These are phyloP conservation scores for Fagopyrum homotropicum DNA, from an alignment of 148 eudicot genomes.

Conservation along the genomic window DNA sequence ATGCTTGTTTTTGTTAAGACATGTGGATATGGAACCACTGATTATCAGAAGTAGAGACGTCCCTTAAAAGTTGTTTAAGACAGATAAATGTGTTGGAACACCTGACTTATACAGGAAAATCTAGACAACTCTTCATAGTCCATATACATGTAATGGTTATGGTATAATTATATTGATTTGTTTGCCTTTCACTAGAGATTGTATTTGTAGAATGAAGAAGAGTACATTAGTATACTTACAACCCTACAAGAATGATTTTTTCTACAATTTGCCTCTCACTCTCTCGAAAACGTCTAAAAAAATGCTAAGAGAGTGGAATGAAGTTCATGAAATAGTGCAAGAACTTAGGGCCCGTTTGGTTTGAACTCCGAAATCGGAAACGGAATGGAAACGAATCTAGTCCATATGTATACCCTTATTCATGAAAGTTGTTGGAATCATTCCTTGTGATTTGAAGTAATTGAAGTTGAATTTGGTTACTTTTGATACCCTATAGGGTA, in stretches of 20 bases:
- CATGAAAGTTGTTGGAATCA: too few relatives aligned
- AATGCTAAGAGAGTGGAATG: not conserved
- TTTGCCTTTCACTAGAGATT: not conserved
- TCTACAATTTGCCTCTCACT: not conserved
- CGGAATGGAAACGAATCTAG: too few relatives aligned
- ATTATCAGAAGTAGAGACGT: not conserved
- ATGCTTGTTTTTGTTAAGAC: too few relatives aligned
- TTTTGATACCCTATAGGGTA: too few relatives aligned
- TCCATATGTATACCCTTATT: too few relatives aligned
- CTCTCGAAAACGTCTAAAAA: not conserved
- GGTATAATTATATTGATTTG: not conserved
- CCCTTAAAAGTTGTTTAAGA: not conserved
- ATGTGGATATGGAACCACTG: too few relatives aligned
- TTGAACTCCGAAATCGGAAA: too few relatives aligned
- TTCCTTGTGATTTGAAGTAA: too few relatives aligned
- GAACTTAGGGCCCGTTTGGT: too few relatives aligned
- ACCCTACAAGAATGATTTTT: not conserved
- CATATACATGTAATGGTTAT: not conserved
- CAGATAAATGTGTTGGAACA: not conserved
- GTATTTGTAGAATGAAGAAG: not conserved
- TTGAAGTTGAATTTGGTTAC: too few relatives aligned
- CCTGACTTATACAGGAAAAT: not conserved
- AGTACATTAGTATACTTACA: not conserved
- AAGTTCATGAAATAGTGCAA: not conserved
- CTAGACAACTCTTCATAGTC: not conserved